Evolutionary conservation across 2,329 filamentous ascomycete genomes (phyloP), one percentile per base, ranked within the genome.

Genomic region (Madurella fahalii): DNA sequence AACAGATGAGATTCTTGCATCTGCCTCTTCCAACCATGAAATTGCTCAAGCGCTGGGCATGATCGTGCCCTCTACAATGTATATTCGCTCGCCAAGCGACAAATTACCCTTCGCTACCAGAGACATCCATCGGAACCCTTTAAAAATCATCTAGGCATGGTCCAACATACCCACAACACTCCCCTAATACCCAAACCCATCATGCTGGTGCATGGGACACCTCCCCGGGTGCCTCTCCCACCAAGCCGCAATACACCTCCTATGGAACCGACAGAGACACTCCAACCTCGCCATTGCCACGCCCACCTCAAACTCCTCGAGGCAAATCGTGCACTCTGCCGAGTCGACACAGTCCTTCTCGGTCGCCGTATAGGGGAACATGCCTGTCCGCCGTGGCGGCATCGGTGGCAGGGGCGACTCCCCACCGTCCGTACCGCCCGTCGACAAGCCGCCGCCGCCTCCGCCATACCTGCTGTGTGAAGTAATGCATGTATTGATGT

Each of bases 331-430:
- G 65, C 83, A 86, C 68, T 87, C 84, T 3, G 82, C 83, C 54
- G 81, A 80, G 59, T 85, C 81, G n/a, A 84, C 77, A 61, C 82
- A 85, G 66, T 87, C 84, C 70, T 86, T 87, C 63, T 86, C 84
- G 9, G 83, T 86, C 1, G 84, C 83, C 18, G 73, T 60, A 61
- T 87, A 87, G 0, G 81, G 79, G 59, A 86, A 84, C 74, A 86
- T 83, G 49, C 82, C 81, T 0, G 80, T 83, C 52, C 77, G 71
- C 17, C 81, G 73, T 40, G 72, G 71, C 9, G 67, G 67, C 9
- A 70, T 64, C 9, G 68, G 68, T 18, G 67, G 67, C 45, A 62
- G 65, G 18, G 54, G 53, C 18, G 31, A 43, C 40, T 53, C 45
- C 42, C 54, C 47, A 40, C 47, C 49, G 49, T 44, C 64, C 60